Conservation (phyloP, 768 basidiomycete species). For the Polyporus arcularius region DNA sequence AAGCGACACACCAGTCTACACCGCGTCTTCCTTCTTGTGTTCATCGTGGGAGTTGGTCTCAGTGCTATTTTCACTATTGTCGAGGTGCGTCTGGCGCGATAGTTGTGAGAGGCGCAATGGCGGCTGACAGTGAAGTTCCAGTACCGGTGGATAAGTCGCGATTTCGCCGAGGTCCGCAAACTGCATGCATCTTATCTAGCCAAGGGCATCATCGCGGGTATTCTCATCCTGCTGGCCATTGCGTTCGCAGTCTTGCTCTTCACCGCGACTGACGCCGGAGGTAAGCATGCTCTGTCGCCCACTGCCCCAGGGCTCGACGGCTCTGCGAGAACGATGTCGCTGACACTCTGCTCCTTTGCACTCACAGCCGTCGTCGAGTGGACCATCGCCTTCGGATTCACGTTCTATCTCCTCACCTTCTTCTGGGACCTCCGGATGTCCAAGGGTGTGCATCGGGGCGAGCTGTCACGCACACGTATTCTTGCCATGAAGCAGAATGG, state of each 20-base stretch:
- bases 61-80: constrained; percentile 74
- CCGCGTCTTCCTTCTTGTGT: constrained; percentile 64
- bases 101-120: background rate
- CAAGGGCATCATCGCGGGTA: constrained; percentile 60
- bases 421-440: constrained; percentile 68
- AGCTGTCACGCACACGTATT: constrained; percentile 40
- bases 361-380: constrained; percentile 68
- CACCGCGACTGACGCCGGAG: constrained; percentile 48
- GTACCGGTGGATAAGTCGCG: constrained; percentile 68
- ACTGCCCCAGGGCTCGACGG: background rate
- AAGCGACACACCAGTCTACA: constrained; percentile 53
- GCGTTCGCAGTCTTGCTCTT: constrained; percentile 60
- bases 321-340: background rate
- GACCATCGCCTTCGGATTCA: constrained; percentile 71
- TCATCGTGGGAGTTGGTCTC: constrained; percentile 70
- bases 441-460: constrained; percentile 51
- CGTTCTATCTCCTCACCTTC: constrained; percentile 73
- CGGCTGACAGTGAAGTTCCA: constrained; percentile 23
- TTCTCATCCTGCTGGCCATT: constrained; percentile 62
- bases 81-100: constrained; percentile 46
- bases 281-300: constrained; percentile 32
- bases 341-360: background rate
- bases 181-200: constrained; percentile 57
- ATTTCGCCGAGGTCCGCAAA: constrained; percentile 45
- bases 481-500: constrained; percentile 24